These are phyloP conservation scores for Canavalia ensiformis DNA, from an alignment of 306 rosid species.

Conservation along the genomic window DNA sequence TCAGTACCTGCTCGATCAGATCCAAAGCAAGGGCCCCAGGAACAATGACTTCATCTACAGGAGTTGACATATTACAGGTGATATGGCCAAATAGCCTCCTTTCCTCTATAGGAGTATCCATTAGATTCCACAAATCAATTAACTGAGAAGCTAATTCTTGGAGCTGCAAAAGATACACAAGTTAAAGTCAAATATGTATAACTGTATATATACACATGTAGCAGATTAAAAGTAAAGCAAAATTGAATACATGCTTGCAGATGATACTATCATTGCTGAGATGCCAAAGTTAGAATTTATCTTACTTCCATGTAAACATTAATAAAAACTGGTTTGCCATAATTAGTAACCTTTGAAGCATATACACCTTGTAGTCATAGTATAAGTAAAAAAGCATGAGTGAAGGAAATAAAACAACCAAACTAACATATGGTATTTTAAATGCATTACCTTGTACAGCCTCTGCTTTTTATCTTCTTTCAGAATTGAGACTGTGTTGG, in stretches of 20 bases:
- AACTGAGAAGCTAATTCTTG: slow-evolving; percentile 91
- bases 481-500: slow-evolving; percentile 74
- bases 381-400: slow-evolving; percentile 16
- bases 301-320: neutral
- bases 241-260: neutral
- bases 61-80: slow-evolving; percentile 84
- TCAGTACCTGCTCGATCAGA: slow-evolving; percentile 80
- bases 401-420: slow-evolving; percentile 23
- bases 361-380: neutral
- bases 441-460: slow-evolving; percentile 66
- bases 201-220: neutral
- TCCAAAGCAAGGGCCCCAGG: slow-evolving; percentile 92
- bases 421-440: slow-evolving; percentile 20
- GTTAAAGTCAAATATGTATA: slow-evolving; percentile 30
- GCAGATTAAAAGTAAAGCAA: slow-evolving; percentile 7
- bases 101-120: slow-evolving; percentile 89
- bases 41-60: slow-evolving; percentile 89
- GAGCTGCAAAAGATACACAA: slow-evolving; percentile 64
- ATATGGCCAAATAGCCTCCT: slow-evolving; percentile 86
- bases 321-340: slow-evolving; percentile 7
- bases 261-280: slow-evolving; percentile 1
- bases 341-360: neutral
- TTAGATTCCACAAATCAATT: slow-evolving; percentile 94
- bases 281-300: slow-evolving; percentile 29
- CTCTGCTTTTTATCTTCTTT: slow-evolving; percentile 83